Conservation (phyloP, 2,329 filamentous ascomycete species). For the Aotearoamyces nothofagi region DNA sequence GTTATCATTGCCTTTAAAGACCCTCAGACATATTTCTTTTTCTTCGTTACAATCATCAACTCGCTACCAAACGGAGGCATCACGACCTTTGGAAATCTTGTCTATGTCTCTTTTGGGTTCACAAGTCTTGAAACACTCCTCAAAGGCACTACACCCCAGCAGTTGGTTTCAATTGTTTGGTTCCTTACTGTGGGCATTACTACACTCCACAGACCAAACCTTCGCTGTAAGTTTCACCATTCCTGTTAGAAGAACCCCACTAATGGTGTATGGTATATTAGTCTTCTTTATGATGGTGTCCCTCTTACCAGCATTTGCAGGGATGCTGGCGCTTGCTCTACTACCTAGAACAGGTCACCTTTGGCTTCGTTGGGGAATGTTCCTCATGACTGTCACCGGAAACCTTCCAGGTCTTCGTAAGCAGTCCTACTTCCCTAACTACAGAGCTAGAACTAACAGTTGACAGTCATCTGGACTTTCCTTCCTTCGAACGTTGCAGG, state of each 20-base stretch:
- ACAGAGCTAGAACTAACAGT: constrained; percentile 1
- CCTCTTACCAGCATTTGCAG: no score
- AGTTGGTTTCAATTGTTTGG: constrained; percentile 18
- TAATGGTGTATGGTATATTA: no score
- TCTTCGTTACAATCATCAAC: constrained; percentile 21
- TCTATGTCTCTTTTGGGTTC: constrained; percentile 21
- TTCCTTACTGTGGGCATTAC: constrained; percentile 20
- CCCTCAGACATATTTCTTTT: constrained; percentile 21
- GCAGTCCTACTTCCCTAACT: background rate
- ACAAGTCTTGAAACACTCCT: constrained; percentile 18
- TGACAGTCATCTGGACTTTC: constrained; percentile 20
- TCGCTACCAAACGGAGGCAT: constrained; percentile 20
- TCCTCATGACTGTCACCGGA: constrained; percentile 16
- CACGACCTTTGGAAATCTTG: constrained; percentile 19
- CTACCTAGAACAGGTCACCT: no score
- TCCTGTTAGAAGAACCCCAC: no score
- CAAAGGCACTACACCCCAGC: constrained; percentile 18
- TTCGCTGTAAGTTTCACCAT: no score
- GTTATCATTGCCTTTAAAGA: constrained; percentile 7
- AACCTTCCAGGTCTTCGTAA: constrained; percentile 14
- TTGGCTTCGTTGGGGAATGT: constrained; percentile 21
- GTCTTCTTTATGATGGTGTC: no score
- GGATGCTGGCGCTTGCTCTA: no score
- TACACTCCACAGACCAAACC: constrained; percentile 13
- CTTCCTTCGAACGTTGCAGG: no score